These are phyloP conservation scores for Aspergillus cristatus DNA, from an alignment of 495 filamentous ascomycete species.

Conservation along the genomic window DNA sequence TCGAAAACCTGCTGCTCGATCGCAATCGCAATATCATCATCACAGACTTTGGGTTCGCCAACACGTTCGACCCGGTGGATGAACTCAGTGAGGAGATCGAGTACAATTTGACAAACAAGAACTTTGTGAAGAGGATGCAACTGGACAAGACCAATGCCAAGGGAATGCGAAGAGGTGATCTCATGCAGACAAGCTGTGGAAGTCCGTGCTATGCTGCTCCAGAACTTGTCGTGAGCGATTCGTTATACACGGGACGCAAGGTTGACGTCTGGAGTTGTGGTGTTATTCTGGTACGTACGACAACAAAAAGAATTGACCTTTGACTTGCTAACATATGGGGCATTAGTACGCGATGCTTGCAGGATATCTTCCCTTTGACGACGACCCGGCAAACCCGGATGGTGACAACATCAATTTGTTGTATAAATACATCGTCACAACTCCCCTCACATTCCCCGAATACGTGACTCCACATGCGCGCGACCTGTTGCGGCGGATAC, in stretches of 20 bases:
- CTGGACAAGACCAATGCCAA: constrained; percentile 77
- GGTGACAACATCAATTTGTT: constrained; percentile 98
- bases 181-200: constrained; percentile 52
- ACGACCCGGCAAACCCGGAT: constrained; percentile 96
- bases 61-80: constrained; percentile 86
- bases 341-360: constrained; percentile 95
- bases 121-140: constrained; percentile 70
- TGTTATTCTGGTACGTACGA: constrained; percentile 80
- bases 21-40: constrained; percentile 98
- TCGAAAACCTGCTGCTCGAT: constrained; percentile 94
- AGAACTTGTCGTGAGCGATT: constrained; percentile 95
- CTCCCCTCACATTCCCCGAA: constrained; percentile 94
- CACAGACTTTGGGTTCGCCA: constrained; percentile 98
- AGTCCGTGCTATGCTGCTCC: constrained; percentile 87
- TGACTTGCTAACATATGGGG: too few relatives aligned
- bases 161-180: constrained; percentile 62
- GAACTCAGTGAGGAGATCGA: constrained; percentile 87
- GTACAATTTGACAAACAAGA: constrained; percentile 71
- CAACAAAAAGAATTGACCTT: too few relatives aligned
- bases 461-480: constrained; percentile 96
- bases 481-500: constrained; percentile 82
- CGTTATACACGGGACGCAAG: constrained; percentile 91
- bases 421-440: constrained; percentile 99
- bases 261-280: constrained; percentile 99
- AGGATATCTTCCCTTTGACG: constrained; percentile 97